phyloP scores from a whole-genome alignment of 83 land plant species.

The Thuja plicata region DNA sequence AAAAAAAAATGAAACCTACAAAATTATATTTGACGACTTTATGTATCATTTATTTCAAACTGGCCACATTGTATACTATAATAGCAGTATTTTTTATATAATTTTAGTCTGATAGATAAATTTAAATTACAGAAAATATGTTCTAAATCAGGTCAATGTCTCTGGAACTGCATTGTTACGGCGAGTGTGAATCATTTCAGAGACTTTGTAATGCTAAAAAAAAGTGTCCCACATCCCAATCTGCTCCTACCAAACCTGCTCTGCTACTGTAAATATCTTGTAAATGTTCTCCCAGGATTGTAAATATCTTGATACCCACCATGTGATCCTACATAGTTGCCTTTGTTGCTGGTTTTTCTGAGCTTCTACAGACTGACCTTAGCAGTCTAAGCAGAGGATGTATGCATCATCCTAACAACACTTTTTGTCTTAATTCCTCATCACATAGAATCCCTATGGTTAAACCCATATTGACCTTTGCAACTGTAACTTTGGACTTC shows the following conservation, averaged over 20 bases:
- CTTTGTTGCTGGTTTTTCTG: too few relatives aligned
- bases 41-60: neutral
- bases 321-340: too few relatives aligned
- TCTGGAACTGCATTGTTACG: too few relatives aligned
- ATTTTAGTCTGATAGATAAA: neutral
- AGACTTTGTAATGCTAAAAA: too few relatives aligned
- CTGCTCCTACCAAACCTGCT: too few relatives aligned
- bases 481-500: slow-evolving; percentile 46
- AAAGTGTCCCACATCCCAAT: too few relatives aligned
- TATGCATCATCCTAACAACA: slow-evolving; percentile 46
- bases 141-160: neutral
- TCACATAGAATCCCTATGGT: slow-evolving; percentile 54
- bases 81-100: neutral
- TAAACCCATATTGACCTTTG: slow-evolving; percentile 65
- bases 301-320: too few relatives aligned
- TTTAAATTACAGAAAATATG: neutral
- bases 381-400: slow-evolving; percentile 49
- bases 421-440: slow-evolving; percentile 22
- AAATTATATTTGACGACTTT: neutral
- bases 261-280: too few relatives aligned
- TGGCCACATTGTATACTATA: neutral
- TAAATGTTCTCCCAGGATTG: too few relatives aligned
- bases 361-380: neutral
- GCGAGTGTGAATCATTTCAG: neutral
- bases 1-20: neutral